Evolutionary conservation across 169 alveolate species (phyloP), one percentile per base, ranked within the genome.

Genomic region (Plasmodium billcollinsi): DNA sequence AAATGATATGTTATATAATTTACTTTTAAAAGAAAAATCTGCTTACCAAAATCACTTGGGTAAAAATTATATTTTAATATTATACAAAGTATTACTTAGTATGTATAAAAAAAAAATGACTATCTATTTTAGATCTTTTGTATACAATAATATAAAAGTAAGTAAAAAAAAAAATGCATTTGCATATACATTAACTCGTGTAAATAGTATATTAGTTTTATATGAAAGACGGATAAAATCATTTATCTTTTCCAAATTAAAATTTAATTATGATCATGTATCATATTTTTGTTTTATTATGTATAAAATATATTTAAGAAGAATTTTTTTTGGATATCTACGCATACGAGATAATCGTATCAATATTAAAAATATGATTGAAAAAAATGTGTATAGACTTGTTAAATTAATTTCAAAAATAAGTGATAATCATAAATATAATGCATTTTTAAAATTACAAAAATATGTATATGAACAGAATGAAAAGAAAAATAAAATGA

Each of bases 371-470:
- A 14, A 63, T 2, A n/a, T 65, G 20, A 43, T 76, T 9, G 89
- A 76, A 54, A 76, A 76, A 39, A 76, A 58, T 76, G 89, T 76
- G 6, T 49, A 47, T 14, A 49, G 58, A 1, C 15, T 76, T 3
- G 14, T 76, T 14, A 63, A 15, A n/a, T 43, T 63, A 29, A 56
- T 76, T 18, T 20, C 69, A 7, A 62, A 43, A 54, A 49, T 63
- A 45, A 59, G 47, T 18, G 76, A 76, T 20, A 65, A 56, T 63
- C 76, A 76, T 20, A 76, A 76, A 58, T 76, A 56, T 24, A 63
- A 76, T 43, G 89, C 89, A 20, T 76, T 76, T 65, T 66, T 63
- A 15, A 65, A 76, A 24, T 14, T 76, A 63, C 89, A 76, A 14
- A 76, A 76, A 65, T 47, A 47, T 76, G 50, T 76, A n/a, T 76